phyloP scores from a whole-genome alignment of 345 rosid species.

The Hypericum perforatum region DNA sequence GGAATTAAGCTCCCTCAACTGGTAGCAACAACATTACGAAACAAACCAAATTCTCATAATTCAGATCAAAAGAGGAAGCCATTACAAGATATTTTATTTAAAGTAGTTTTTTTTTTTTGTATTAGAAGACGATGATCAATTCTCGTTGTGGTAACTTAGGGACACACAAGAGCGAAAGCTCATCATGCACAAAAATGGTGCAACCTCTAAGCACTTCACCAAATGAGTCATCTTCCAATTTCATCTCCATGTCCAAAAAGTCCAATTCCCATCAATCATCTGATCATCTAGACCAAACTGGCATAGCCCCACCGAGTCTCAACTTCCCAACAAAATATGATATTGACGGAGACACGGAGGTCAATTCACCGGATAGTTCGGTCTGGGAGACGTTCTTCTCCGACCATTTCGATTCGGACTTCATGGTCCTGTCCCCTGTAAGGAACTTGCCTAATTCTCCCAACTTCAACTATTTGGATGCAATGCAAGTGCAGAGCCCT shows the following conservation, averaged over 20 bases:
- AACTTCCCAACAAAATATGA: slow-evolving; percentile 38
- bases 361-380: slow-evolving; percentile 46
- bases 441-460: slow-evolving; percentile 36
- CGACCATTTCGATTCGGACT: slow-evolving; percentile 44
- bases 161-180: slow-evolving; percentile 30
- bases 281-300: slow-evolving; percentile 26
- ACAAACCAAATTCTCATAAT: too few relatives aligned
- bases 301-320: slow-evolving; percentile 42
- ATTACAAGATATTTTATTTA: too few relatives aligned
- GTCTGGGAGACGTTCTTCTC: slow-evolving; percentile 50
- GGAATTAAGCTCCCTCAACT: too few relatives aligned
- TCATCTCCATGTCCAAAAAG: slow-evolving; percentile 20
- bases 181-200: slow-evolving; percentile 18
- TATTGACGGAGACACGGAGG: slow-evolving; percentile 42
- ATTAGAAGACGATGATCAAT: slow-evolving; percentile 21
- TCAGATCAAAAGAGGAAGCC: too few relatives aligned
- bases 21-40: too few relatives aligned
- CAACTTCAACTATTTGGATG: slow-evolving; percentile 11
- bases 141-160: slow-evolving; percentile 35
- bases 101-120: too few relatives aligned
- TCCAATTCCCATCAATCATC: slow-evolving; percentile 7
- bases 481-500: slow-evolving; percentile 41
- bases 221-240: slow-evolving; percentile 12
- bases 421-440: slow-evolving; percentile 55
- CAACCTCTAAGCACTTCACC: slow-evolving; percentile 23